These are phyloP conservation scores for Coemansia sp. DNA, from an alignment of 192 early-diverging fungal species.

Conservation along the genomic window DNA sequence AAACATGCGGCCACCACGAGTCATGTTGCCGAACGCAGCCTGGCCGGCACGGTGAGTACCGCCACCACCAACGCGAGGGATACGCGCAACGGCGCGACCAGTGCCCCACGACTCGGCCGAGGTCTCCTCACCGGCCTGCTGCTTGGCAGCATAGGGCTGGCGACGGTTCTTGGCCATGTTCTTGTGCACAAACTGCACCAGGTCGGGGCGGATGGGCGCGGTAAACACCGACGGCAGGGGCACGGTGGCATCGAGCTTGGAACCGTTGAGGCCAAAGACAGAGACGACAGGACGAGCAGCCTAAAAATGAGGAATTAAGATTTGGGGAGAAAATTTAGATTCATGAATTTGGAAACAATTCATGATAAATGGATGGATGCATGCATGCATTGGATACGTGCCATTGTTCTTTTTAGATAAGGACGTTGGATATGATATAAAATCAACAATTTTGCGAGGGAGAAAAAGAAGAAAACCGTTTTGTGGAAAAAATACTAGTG, in stretches of 20 bases:
- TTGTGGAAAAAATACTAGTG: no score
- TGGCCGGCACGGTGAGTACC: conserved; percentile 98
- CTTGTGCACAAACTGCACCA: conserved; percentile 94
- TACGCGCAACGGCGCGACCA: conserved; percentile 98
- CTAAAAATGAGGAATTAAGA: conserved; percentile 16
- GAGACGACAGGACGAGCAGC: conserved; percentile 82
- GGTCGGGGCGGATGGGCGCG: conserved; percentile 94
- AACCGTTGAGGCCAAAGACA: conserved; percentile 81
- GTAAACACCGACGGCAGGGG: conserved; percentile 89
- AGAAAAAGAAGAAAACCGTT: no score
- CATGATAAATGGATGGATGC: background rate
- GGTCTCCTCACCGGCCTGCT: conserved; percentile 97
- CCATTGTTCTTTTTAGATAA: conserved; percentile 18
- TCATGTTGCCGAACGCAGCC: conserved; percentile 99
- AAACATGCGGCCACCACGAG: conserved; percentile 98
- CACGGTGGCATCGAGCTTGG: conserved; percentile 69
- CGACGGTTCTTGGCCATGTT: conserved; percentile 99
- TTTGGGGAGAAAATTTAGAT: background rate
- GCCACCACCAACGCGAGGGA: conserved; percentile 93
- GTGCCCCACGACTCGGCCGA: conserved; percentile 98
- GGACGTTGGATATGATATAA: no score
- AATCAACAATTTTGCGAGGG: no score
- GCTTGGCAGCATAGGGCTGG: conserved; percentile 93
- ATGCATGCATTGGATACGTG: conserved; percentile 18
- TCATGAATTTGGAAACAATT: no score